Evolutionary conservation across 768 basidiomycete species (phyloP).

Genomic region (Lentinula sp.): DNA sequence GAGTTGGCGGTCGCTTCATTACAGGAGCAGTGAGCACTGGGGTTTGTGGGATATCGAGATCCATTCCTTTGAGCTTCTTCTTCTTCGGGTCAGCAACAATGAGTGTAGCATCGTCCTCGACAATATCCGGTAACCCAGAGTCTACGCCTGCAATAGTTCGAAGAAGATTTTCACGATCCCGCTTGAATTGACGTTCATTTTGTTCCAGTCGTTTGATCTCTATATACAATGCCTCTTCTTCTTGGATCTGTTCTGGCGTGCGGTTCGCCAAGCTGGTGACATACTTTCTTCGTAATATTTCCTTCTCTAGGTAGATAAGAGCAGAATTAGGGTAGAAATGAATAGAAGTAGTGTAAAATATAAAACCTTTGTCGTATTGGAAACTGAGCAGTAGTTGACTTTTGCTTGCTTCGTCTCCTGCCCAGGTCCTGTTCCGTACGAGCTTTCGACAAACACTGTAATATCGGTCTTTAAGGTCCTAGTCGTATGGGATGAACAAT

Average conservation of each 20-base stretch:
- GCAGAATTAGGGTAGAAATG: neutral
- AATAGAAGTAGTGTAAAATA: neutral
- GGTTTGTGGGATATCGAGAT: conserved; percentile 44
- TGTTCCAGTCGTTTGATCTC: conserved; percentile 96
- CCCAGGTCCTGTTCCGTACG: conserved; percentile 77
- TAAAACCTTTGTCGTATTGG: conserved; percentile 81
- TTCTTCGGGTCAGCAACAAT: conserved; percentile 48
- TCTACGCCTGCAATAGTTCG: conserved; percentile 82
- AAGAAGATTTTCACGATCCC: conserved; percentile 83
- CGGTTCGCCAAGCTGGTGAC: conserved; percentile 81
- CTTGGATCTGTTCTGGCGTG: conserved; percentile 83
- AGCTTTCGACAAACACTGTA: conserved; percentile 88
- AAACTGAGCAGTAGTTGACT: conserved; percentile 62
- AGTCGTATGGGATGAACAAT: neutral
- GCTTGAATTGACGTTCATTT: conserved; percentile 80
- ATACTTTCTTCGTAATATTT: conserved; percentile 84
- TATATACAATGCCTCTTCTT: conserved; percentile 92
- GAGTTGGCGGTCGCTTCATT: conserved; percentile 36
- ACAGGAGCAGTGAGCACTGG: conserved; percentile 32
- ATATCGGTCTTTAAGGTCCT: conserved; percentile 95
- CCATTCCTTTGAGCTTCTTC: conserved; percentile 37
- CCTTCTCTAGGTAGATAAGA: conserved; percentile 52
- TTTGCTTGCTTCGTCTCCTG: conserved; percentile 73
- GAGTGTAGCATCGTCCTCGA: conserved; percentile 57
- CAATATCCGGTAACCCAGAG: conserved; percentile 72